Percentiles rank a stretch among this genome's conserved stretches.
phyloP scores from a whole-genome alignment of 768 basidiomycete genomes.

The Filobasidium floriforme region DNA sequence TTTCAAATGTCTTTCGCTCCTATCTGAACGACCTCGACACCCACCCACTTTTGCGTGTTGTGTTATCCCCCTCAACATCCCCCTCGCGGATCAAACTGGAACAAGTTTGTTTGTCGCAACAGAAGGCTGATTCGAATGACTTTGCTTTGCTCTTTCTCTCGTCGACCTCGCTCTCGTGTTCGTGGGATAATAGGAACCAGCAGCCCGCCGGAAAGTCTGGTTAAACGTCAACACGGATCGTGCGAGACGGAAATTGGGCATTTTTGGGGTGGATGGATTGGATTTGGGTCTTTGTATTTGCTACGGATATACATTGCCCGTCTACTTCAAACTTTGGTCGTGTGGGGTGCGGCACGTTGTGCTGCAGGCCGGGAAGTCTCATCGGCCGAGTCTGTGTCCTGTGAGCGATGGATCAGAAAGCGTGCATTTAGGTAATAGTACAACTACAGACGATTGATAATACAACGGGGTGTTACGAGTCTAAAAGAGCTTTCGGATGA shows the following conservation, averaged over 20 bases:
- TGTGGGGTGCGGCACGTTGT: too few species aligned
- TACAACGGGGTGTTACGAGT: too few species aligned
- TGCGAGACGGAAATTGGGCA: background rate
- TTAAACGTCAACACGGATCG: constrained; percentile 25
- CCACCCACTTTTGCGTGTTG: constrained; percentile 28
- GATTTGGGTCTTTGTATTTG: too few species aligned
- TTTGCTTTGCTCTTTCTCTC: constrained; percentile 16
- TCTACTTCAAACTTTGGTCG: too few species aligned
- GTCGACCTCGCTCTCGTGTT: background rate
- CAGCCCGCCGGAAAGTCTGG: constrained; percentile 45
- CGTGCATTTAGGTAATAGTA: too few species aligned
- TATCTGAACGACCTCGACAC: constrained; percentile 66
- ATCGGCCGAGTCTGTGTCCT: too few species aligned
- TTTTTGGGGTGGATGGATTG: background rate
- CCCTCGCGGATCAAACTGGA: constrained; percentile 6
- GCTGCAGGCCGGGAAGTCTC: too few species aligned
- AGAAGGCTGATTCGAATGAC: background rate
- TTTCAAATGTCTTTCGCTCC: constrained; percentile 98
- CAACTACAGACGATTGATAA: too few species aligned
- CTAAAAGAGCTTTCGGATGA: too few species aligned
- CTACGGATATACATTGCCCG: too few species aligned
- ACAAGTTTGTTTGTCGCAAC: background rate
- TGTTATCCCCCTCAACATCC: constrained; percentile 22
- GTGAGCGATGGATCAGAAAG: too few species aligned
- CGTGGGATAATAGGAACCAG: constrained; percentile 35